Evolutionary conservation across 2,329 filamentous ascomycete genomes (phyloP), one percentile per base, ranked within the genome.

Genomic region (Colletotrichum sp.): DNA sequence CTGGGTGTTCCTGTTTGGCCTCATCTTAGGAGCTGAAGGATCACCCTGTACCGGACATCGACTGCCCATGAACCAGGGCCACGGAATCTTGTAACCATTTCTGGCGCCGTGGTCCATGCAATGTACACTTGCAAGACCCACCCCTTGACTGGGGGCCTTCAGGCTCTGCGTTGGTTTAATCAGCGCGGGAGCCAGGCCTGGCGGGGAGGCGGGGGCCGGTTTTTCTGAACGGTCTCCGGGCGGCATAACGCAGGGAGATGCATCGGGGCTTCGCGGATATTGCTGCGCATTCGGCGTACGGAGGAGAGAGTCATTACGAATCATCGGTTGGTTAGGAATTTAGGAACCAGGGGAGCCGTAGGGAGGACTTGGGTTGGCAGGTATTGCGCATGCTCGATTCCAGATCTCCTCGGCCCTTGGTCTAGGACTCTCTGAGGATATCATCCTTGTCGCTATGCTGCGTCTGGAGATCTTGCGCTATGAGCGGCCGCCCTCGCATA

Each of bases 1-100:
- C 36, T 52, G 26, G 34, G 26, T 39, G n/a, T 60, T 44, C n/a
- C 24, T 26, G 59, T 64, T 34, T 63, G 57, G 21, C 49, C 49
- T 71, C 34, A 49, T 49, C 55, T 70, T 28, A 26, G 49, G 36
- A 16, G n/a, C 62, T 60, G 60, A 32, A 60, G 60, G 68, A 59
- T 62, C 72, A 59, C 28, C 52, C 28, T 52, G 21, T 52, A 63
- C 63, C 30, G 30, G 24, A 60, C 32, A 59, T 12, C 55, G 28
- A 73, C n/a, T 76, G 73, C 64, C 73, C 74, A 36, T 59, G 57
- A 76, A 76, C 74, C 74, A 74, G 70, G 74, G 70, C 70, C 49
- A 69, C 28, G 74, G 74, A 59, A 68, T 34, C 16, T 64, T 59
- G 65, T 24, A 65, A 69, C 26, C 39, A 28, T 34, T 64, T 26